These are phyloP conservation scores for Penicillium angulare DNA, from an alignment of 495 filamentous ascomycete genomes.

Conservation along the genomic window DNA sequence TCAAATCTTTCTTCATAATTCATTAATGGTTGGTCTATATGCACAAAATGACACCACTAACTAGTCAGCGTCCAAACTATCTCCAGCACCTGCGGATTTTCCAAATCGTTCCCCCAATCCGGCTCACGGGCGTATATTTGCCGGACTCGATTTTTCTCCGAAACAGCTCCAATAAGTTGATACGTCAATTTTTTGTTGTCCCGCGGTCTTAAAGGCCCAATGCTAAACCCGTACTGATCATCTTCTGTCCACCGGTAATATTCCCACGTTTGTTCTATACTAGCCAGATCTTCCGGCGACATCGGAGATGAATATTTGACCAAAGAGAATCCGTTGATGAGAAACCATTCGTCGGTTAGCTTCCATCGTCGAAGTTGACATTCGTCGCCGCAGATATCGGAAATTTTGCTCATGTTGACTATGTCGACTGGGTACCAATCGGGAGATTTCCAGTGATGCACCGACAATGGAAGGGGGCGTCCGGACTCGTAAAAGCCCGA, in stretches of 20 bases:
- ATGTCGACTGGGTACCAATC: conserved; percentile 36
- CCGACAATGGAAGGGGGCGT: conserved; percentile 30
- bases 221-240: conserved; percentile 6
- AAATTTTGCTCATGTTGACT: conserved; percentile 21
- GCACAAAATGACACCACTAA: not conserved
- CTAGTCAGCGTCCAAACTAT: not conserved
- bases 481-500: conserved; percentile 47
- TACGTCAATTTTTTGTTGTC: not conserved
- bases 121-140: not conserved
- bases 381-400: conserved; percentile 42
- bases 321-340: conserved; percentile 46
- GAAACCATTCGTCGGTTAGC: conserved; percentile 42
- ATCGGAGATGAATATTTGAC: conserved; percentile 20
- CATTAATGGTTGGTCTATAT: too few species aligned
- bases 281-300: conserved; percentile 3
- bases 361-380: conserved; percentile 49
- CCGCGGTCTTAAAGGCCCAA: conserved; percentile 13
- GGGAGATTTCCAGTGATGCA: conserved; percentile 46
- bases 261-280: conserved; percentile 26
- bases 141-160: not conserved
- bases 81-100: not conserved
- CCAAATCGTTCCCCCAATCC: not conserved
- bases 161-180: not conserved
- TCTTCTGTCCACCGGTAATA: conserved; percentile 6
- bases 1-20: too few species aligned